These are phyloP conservation scores for Leishmania lainsoni DNA, from an alignment of 208 protist genomes.

Conservation along the genomic window DNA sequence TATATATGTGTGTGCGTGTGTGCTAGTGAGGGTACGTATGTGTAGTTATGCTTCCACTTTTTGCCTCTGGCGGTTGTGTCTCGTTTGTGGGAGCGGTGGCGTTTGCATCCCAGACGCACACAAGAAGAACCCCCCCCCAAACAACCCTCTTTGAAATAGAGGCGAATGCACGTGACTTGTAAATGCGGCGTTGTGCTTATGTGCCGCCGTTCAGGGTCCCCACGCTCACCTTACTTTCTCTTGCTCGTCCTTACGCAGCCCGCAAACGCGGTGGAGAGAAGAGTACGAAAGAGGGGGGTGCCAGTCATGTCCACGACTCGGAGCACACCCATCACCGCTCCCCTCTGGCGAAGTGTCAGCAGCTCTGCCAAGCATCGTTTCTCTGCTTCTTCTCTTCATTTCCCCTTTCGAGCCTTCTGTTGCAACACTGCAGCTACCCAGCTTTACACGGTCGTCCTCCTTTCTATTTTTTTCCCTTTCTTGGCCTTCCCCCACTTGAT, in stretches of 20 bases:
- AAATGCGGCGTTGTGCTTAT: neutral
- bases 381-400: neutral
- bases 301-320: neutral
- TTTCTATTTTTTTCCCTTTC: neutral
- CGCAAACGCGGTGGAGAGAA: conserved; percentile 1
- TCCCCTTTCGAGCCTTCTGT: neutral
- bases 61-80: neutral
- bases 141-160: neutral
- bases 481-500: too few species aligned
- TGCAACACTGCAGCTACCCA: neutral
- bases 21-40: neutral
- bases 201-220: neutral
- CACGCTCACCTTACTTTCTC: neutral
- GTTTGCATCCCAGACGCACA: neutral
- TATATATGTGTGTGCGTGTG: neutral
- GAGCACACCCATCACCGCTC: neutral
- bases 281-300: neutral
- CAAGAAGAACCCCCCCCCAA: neutral
- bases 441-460: neutral
- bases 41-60: neutral
- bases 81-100: neutral
- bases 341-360: neutral
- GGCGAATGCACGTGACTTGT: neutral
- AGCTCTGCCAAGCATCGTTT: too few species aligned
- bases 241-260: neutral